A percentile compares a stretch with the other conserved stretches of the same genome.
These are phyloP conservation scores for Cryptosporidium baileyi DNA, from an alignment of 169 alveolate genomes.

Conservation along the genomic window DNA sequence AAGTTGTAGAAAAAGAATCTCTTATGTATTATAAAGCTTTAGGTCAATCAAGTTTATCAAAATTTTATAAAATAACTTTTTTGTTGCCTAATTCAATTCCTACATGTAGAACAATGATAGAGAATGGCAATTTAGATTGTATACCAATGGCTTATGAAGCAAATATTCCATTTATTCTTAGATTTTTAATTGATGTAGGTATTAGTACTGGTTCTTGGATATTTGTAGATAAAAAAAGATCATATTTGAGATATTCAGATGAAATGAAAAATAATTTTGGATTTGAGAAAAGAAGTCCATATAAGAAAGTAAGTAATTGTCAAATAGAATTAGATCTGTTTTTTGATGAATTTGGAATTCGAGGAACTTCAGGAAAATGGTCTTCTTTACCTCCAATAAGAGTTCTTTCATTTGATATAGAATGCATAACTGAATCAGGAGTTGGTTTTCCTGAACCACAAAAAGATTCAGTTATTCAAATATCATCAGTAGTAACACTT, in stretches of 20 bases:
- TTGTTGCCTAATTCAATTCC: conserved; percentile 85
- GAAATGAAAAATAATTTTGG: background rate
- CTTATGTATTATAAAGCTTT: conserved; percentile 77
- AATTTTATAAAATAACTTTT: conserved; percentile 82
- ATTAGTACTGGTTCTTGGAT: conserved; percentile 97
- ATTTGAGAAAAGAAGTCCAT: background rate
- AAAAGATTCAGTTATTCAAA: conserved; percentile 94
- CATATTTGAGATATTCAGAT: conserved; percentile 31
- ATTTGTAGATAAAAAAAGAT: conserved; percentile 74
- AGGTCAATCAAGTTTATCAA: conserved; percentile 65
- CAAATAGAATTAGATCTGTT: conserved; percentile 90
- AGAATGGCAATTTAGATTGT: conserved; percentile 77
- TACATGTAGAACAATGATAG: conserved; percentile 80
- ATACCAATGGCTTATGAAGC: conserved; percentile 88
- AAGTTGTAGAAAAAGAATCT: conserved; percentile 76
- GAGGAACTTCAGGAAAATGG: conserved; percentile 89
- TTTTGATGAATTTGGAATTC: conserved; percentile 77
- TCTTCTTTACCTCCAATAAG: conserved; percentile 94
- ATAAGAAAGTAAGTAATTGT: conserved; percentile 76
- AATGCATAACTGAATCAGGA: conserved; percentile 87
- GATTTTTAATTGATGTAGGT: conserved; percentile 94
- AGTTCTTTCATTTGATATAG: conserved; percentile 91
- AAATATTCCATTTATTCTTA: conserved; percentile 93
- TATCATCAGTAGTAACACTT: conserved; percentile 88
- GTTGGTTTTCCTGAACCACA: conserved; percentile 95